These are phyloP conservation scores for Colletotrichum magnum DNA, from an alignment of 2,329 filamentous ascomycete genomes.

Conservation along the genomic window DNA sequence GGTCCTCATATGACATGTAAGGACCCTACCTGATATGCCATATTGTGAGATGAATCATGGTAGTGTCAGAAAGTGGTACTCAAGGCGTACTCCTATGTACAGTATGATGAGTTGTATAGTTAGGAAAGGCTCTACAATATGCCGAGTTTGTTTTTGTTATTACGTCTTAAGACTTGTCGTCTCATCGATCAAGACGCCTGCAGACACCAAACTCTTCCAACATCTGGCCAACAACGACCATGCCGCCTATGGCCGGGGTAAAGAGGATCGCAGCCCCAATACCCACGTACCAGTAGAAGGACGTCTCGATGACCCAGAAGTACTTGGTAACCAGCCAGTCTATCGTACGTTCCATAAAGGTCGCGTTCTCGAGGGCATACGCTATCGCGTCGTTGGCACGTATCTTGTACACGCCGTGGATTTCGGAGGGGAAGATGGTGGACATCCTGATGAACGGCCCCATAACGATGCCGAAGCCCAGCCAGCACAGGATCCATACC, in stretches of 20 bases:
- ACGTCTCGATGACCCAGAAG: constrained; percentile 30
- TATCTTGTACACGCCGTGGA: constrained; percentile 34
- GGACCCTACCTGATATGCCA: no score
- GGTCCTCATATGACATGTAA: no score
- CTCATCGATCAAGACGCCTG: constrained; percentile 28
- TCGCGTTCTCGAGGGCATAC: constrained; percentile 31
- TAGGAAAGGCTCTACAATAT: no score
- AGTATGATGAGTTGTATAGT: no score
- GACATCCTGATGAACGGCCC: constrained; percentile 25
- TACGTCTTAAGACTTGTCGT: not conserved
- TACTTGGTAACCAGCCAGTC: constrained; percentile 39
- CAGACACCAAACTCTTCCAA: constrained; percentile 29
- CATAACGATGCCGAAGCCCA: constrained; percentile 30
- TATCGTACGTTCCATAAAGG: constrained; percentile 31
- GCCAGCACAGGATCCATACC: constrained; percentile 27
- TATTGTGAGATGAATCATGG: no score
- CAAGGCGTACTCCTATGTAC: no score
- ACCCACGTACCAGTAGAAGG: constrained; percentile 20
- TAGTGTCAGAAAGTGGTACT: no score
- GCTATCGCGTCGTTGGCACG: constrained; percentile 34
- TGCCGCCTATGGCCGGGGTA: constrained; percentile 32
- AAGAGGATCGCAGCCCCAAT: constrained; percentile 28
- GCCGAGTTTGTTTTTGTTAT: no score
- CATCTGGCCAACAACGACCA: constrained; percentile 34
- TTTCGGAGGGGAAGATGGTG: constrained; percentile 25